phyloP scores from a whole-genome alignment of 1,139 yeast species.

The Lodderomyces theae region DNA sequence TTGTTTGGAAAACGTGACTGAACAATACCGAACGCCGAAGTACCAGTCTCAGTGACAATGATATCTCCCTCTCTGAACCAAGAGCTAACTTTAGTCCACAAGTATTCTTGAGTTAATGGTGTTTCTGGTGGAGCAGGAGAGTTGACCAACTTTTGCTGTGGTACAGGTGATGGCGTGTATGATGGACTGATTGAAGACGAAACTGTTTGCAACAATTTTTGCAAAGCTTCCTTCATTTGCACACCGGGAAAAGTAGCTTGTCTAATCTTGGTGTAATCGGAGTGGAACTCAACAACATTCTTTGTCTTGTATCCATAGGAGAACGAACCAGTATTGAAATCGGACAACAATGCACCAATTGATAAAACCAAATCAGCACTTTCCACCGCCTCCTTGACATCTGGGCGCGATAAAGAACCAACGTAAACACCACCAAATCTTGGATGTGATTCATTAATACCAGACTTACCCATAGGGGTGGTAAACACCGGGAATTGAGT shows the following conservation, averaged over 20 bases:
- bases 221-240: conserved; percentile 33
- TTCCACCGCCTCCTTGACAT: conserved; percentile 30
- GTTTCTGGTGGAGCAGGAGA: conserved; percentile 26
- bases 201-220: conserved; percentile 21
- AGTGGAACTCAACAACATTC: conserved; percentile 40
- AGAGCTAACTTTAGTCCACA: conserved; percentile 33
- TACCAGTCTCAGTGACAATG: conserved; percentile 39
- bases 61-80: conserved; percentile 39
- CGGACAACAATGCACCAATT: conserved; percentile 37
- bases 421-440: conserved; percentile 33
- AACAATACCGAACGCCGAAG: conserved; percentile 40
- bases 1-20: conserved; percentile 36
- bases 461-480: conserved; percentile 35
- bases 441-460: conserved; percentile 26
- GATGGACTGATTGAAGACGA: conserved; percentile 25
- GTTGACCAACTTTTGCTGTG: conserved; percentile 35
- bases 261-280: conserved; percentile 36
- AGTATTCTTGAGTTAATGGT: conserved; percentile 58
- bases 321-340: conserved; percentile 42
- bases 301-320: conserved; percentile 36
- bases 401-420: conserved; percentile 33
- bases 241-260: conserved; percentile 35
- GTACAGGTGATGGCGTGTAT: conserved; percentile 49
- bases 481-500: conserved; percentile 30
- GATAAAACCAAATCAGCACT: conserved; percentile 31